Conservation (phyloP, 768 basidiomycete species). For the Boletus vermiculosoides region DNA sequence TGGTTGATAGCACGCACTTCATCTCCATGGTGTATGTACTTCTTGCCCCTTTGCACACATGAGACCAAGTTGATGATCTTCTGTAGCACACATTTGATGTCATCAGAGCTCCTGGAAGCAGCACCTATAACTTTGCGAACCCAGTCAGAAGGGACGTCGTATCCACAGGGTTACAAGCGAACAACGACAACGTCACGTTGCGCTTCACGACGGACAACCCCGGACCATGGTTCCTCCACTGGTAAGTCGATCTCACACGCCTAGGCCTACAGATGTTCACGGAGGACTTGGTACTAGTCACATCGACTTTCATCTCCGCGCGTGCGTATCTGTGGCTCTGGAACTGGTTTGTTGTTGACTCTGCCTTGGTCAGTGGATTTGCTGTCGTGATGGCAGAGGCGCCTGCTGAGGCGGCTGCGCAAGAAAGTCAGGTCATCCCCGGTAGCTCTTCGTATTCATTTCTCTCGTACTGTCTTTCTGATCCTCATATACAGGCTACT, state of each 20-base stretch:
- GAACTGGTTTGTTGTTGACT: neutral
- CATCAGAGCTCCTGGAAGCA: constrained; percentile 36
- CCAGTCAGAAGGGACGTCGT: constrained; percentile 55
- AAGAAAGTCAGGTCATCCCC: constrained; percentile 9
- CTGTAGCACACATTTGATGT: too few relatives aligned
- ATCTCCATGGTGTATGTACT: too few relatives aligned
- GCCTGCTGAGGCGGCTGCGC: neutral
- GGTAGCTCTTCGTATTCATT: neutral
- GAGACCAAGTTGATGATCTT: too few relatives aligned
- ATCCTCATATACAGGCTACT: neutral
- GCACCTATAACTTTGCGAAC: constrained; percentile 44
- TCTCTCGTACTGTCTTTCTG: neutral
- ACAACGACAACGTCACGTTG: constrained; percentile 43
- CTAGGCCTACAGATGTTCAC: neutral
- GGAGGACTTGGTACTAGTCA: constrained; percentile 13
- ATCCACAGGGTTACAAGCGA: constrained; percentile 23
- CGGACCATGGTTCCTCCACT: constrained; percentile 22
- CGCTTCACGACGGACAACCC: constrained; percentile 67
- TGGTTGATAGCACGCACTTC: too few relatives aligned
- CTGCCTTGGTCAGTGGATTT: constrained; percentile 16
- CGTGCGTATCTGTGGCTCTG: constrained; percentile 10
- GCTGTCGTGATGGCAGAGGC: constrained; percentile 20
- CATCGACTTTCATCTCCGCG: constrained; percentile 20
- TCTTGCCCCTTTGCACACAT: too few relatives aligned
- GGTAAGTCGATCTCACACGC: constrained; percentile 5